Percentiles rank a stretch among this genome's conserved stretches.
Evolutionary conservation across 768 basidiomycete genomes (phyloP).

Genomic region (Sistotremastrum niveocremeum): DNA sequence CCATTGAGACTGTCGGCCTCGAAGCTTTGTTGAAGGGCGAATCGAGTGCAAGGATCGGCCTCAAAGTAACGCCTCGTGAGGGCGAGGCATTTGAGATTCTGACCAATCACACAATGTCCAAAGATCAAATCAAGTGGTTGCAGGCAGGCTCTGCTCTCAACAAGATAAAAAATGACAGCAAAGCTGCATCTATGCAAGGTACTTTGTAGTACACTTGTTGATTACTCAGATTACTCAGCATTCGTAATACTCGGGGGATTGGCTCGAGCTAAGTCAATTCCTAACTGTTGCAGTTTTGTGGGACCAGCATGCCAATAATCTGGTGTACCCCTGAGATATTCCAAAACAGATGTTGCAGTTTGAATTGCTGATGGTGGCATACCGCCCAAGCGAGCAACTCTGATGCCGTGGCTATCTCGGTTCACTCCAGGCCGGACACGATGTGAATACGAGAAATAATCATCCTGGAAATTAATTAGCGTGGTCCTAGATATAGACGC

Average conservation of each 20-base stretch:
- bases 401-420: conserved; percentile 79
- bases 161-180: conserved; percentile 24
- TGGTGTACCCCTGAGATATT: conserved; percentile 17
- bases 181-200: conserved; percentile 14
- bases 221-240: not conserved
- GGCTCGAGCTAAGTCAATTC: no score
- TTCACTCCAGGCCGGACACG: conserved; percentile 73
- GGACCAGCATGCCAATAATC: conserved; percentile 5
- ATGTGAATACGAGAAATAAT: conserved; percentile 75
- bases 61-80: conserved; percentile 53
- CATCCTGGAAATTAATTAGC: conserved; percentile 33
- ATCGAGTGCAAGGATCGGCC: conserved; percentile 30
- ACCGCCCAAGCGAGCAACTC: conserved; percentile 79
- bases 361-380: conserved; percentile 52
- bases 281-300: conserved; percentile 1
- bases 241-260: no score
- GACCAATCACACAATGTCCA: conserved; percentile 81
- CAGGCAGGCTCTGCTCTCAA: conserved; percentile 83
- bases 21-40: conserved; percentile 40
- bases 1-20: conserved; percentile 75
- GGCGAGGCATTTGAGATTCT: conserved; percentile 55
- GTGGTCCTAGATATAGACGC: not conserved
- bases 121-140: conserved; percentile 86
- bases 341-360: conserved; percentile 45
- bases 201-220: conserved; percentile 15